Conservation (phyloP, 2,329 filamentous ascomycete species). For the Xylariaceae sp. region DNA sequence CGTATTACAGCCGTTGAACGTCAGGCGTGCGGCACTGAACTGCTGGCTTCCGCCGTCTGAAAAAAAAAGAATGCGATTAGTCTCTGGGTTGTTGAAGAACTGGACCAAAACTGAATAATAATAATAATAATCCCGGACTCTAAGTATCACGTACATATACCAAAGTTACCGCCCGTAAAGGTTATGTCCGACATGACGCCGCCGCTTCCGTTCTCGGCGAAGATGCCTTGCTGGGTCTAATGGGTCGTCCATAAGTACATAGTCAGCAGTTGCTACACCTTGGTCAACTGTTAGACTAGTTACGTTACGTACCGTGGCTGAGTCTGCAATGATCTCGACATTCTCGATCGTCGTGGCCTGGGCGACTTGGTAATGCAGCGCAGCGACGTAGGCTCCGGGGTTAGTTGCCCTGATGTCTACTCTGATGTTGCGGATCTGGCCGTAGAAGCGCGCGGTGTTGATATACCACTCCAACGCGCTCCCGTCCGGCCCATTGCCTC, state of each 20-base stretch:
- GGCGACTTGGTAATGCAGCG: slow-evolving; percentile 63
- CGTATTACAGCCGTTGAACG: slow-evolving; percentile 42
- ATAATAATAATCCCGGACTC: too few species aligned
- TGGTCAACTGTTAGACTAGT: too few species aligned
- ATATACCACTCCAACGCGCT: slow-evolving; percentile 3
- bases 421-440: slow-evolving; percentile 51
- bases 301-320: too few species aligned
- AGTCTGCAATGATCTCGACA: slow-evolving; percentile 39
- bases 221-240: slow-evolving; percentile 47
- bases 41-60: slow-evolving; percentile 36
- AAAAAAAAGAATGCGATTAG: too few species aligned
- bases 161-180: slow-evolving; percentile 67
- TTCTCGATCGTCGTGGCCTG: slow-evolving; percentile 58
- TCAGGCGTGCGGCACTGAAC: slow-evolving; percentile 44
- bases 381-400: slow-evolving; percentile 38
- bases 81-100: too few species aligned
- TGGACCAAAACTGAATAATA: too few species aligned
- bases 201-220: slow-evolving; percentile 59
- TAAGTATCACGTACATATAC: too few species aligned
- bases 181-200: slow-evolving; percentile 63
- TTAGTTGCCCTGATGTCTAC: slow-evolving; percentile 48
- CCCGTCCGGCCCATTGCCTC: slow-evolving; percentile 43
- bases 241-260: too few species aligned
- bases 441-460: slow-evolving; percentile 53
- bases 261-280: too few species aligned